Conservation (phyloP, 1,284 basidiomycete genomes). For the Cryptococcus maquisensis region DNA sequence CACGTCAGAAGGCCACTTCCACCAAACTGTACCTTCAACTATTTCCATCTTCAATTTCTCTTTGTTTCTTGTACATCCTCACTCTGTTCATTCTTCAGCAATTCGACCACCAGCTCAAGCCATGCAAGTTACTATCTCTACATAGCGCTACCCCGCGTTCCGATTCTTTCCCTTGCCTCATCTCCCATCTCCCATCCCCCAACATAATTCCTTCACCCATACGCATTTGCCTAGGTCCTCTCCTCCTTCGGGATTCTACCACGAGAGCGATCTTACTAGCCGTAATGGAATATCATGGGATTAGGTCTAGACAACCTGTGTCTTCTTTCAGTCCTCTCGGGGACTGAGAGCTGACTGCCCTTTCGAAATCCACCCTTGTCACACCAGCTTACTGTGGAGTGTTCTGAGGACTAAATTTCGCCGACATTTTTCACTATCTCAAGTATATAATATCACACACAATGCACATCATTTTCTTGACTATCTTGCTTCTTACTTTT, state of each 20-base stretch:
- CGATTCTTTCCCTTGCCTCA: neutral
- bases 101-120: neutral
- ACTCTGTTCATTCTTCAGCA: neutral
- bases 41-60: neutral
- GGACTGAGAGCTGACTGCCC: neutral
- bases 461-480: too few species aligned
- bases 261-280: slow-evolving; percentile 32
- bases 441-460: too few species aligned
- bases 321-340: slow-evolving; percentile 18
- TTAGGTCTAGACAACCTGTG: slow-evolving; percentile 37
- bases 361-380: too few species aligned
- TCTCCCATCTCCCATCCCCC: neutral
- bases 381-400: too few species aligned
- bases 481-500: too few species aligned
- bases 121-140: neutral
- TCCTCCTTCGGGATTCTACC: slow-evolving; percentile 5
- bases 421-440: too few species aligned
- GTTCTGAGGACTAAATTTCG: neutral
- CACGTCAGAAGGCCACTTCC: neutral
- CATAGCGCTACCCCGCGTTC: neutral
- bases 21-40: neutral
- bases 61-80: neutral
- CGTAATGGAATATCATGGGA: slow-evolving; percentile 30
- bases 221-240: slow-evolving; percentile 37
- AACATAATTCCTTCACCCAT: slow-evolving; percentile 13